Conservation (phyloP, 2,329 filamentous ascomycete genomes). For the Alternaria dauci region DNA sequence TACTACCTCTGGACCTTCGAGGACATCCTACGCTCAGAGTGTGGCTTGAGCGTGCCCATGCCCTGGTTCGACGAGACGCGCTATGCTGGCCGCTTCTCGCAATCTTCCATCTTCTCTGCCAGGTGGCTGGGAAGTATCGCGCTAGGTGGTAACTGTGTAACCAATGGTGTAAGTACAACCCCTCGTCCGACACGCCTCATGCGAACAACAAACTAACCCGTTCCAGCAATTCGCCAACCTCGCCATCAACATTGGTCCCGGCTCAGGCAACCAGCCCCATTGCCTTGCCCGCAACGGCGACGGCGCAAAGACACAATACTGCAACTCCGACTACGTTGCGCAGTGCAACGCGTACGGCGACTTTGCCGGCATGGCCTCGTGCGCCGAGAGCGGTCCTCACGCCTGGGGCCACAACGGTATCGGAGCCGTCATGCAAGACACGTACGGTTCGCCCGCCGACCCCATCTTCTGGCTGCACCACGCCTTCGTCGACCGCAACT, state of each 20-base stretch:
- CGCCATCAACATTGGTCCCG: slow-evolving; percentile 43
- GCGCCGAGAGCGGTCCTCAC: slow-evolving; percentile 43
- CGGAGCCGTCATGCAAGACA: slow-evolving; percentile 46
- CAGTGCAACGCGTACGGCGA: slow-evolving; percentile 35
- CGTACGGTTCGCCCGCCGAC: slow-evolving; percentile 45
- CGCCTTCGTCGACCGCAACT: slow-evolving; percentile 59
- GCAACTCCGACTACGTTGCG: slow-evolving; percentile 37
- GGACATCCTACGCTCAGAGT: slow-evolving; percentile 53
- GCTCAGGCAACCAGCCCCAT: slow-evolving; percentile 36
- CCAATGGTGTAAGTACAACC: slow-evolving; percentile 41
- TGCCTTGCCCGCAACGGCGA: slow-evolving; percentile 45
- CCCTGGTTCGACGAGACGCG: slow-evolving; percentile 52
- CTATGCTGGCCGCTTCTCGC: slow-evolving; percentile 41
- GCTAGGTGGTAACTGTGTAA: slow-evolving; percentile 40
- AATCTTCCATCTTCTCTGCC: slow-evolving; percentile 43
- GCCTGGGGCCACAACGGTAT: slow-evolving; percentile 50
- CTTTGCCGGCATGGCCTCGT: slow-evolving; percentile 42
- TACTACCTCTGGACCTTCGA: slow-evolving; percentile 55
- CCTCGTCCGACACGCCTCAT: not conserved
- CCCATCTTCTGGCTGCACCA: slow-evolving; percentile 61
- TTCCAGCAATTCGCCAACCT: slow-evolving; percentile 44
- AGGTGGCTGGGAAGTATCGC: slow-evolving; percentile 39
- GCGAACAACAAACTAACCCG: slow-evolving; percentile 10
- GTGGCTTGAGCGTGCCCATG: slow-evolving; percentile 51
- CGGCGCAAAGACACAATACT: slow-evolving; percentile 36